Percentiles rank a stretch among this genome's conserved stretches.
Conservation (phyloP, 768 basidiomycete genomes). For the Lactarius psammicola region DNA sequence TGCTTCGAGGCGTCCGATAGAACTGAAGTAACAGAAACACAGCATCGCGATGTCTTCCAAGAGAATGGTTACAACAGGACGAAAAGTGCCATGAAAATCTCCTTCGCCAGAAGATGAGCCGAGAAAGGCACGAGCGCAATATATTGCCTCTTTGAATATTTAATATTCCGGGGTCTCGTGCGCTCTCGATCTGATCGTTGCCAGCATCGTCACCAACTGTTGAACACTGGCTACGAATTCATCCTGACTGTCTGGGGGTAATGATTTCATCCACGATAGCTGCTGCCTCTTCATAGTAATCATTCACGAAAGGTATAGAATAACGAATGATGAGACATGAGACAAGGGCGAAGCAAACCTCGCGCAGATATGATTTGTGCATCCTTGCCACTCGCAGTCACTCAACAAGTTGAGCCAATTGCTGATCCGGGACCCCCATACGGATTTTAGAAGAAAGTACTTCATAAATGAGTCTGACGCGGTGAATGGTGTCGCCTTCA, state of each 20-base stretch:
- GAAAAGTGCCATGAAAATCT: too few relatives aligned
- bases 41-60: not conserved
- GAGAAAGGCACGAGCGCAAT: not conserved
- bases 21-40: not conserved
- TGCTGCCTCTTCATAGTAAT: not conserved
- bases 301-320: not conserved
- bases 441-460: too few relatives aligned
- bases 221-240: not conserved
- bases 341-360: not conserved
- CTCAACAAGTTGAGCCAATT: too few relatives aligned
- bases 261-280: not conserved
- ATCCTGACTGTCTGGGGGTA: not conserved
- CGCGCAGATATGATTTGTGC: not conserved
- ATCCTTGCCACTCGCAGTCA: not conserved
- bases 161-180: not conserved
- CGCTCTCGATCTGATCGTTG: not conserved
- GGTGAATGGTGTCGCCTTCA: too few relatives aligned
- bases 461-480: too few relatives aligned
- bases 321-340: not conserved
- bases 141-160: not conserved
- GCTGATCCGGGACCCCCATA: too few relatives aligned
- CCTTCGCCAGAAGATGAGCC: not conserved
- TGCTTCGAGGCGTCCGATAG: not conserved
- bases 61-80: accelerated
- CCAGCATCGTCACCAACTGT: not conserved